Percentiles rank a stretch among this genome's conserved stretches.
phyloP scores from a whole-genome alignment of 1,284 basidiomycete genomes.

The Hortiboletus rubellus region DNA sequence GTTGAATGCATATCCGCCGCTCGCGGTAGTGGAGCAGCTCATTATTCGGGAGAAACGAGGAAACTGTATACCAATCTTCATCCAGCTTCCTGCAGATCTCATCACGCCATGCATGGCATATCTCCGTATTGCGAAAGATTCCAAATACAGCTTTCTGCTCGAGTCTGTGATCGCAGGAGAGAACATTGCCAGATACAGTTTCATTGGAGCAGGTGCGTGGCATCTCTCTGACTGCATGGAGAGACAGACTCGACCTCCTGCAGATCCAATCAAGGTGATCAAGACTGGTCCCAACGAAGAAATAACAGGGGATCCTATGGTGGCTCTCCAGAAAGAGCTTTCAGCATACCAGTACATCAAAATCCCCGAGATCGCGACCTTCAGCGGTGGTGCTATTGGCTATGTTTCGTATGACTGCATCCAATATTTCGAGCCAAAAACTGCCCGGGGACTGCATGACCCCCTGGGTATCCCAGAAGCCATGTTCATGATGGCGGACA shows the following conservation, averaged over 20 bases:
- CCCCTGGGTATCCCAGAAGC: slow-evolving; percentile 88
- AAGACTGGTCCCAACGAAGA: slow-evolving; percentile 87
- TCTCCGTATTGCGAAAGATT: slow-evolving; percentile 88
- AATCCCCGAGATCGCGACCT: slow-evolving; percentile 89
- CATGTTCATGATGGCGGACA: slow-evolving; percentile 96
- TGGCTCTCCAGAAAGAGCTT: slow-evolving; percentile 84
- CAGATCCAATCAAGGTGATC: slow-evolving; percentile 92
- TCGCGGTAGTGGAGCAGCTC: slow-evolving; percentile 67
- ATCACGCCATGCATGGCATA: slow-evolving; percentile 98
- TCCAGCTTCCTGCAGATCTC: slow-evolving; percentile 93
- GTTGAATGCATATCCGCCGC: slow-evolving; percentile 65
- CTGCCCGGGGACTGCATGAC: slow-evolving; percentile 71
- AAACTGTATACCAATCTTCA: slow-evolving; percentile 91
- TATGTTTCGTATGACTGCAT: slow-evolving; percentile 98
- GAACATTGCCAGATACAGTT: slow-evolving; percentile 91
- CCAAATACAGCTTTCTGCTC: slow-evolving; percentile 89
- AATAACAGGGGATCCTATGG: slow-evolving; percentile 84
- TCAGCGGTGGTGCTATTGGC: slow-evolving; percentile 97
- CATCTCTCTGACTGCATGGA: neutral
- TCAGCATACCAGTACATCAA: slow-evolving; percentile 87
- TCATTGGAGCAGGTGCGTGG: slow-evolving; percentile 89
- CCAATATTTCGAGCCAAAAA: slow-evolving; percentile 96
- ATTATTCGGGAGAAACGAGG: slow-evolving; percentile 78
- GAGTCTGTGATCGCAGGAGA: slow-evolving; percentile 93
- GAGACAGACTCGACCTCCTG: neutral